Base-by-base conservation (phyloP, 2,329 filamentous ascomycete species). In the Rosellinia necatrix region DNA sequence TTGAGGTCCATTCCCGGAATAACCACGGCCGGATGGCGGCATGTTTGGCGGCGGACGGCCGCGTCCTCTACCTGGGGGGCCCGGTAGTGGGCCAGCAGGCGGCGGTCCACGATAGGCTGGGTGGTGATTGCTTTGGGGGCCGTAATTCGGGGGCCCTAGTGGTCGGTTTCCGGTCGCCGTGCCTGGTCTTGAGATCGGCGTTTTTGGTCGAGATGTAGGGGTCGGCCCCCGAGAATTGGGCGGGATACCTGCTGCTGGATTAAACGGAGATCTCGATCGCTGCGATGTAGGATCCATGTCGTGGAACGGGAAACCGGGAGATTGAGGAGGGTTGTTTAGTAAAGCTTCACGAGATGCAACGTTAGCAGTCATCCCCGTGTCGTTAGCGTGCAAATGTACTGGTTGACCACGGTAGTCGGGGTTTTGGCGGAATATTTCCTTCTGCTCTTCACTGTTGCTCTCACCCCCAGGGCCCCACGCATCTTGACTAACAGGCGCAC, bases 331-430 rank as follows among this genome's bases (percentile, higher is more conserved):
- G 53, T 69, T 67, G 38, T 73, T 71, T 61, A 68, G 79, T 69
- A 81, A 65, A 77, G 70, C 81, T 80, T 84, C 77, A 76, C 74
- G 79, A 74, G 78, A 78, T 66, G 76, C 74, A 71, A 76, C 68
- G 75, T 85, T 82, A 80, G 81, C 77, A 78, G 75, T 76, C 66
- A 75, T 77, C 69, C 78, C 78, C 66, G 78, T 68, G 69, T 76
- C 70, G 70, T 77, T 74, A 72, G 75, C 77, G 70, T 80, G 74
- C 73, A 72, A 67, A 74, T 78, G 77, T 78, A 81, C 78, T 75
- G 75, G 57, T 74, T 74, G 77, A 71, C 77, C 76, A 61, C 66
- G 68, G 56, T 70, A 71, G 68, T 74, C 72, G 40, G 60, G 59
- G 53, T 66, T 67, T 61, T 66, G 69, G 55, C 66, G 64, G 52